Base-by-base conservation (phyloP, 345 rosid species). In the Aegle marmelos region DNA sequence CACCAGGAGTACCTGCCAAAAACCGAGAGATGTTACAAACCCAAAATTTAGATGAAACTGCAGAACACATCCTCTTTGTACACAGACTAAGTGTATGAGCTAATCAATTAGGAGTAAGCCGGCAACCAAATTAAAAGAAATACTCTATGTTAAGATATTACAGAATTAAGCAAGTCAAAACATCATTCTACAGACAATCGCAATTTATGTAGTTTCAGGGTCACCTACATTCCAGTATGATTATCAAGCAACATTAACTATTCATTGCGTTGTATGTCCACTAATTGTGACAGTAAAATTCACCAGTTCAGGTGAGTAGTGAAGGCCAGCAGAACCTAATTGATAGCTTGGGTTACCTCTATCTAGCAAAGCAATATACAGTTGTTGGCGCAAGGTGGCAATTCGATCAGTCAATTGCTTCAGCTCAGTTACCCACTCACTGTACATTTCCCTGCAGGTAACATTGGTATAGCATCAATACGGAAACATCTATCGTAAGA, bases 1-100 rank as follows among this genome's bases (percentile, higher is more conserved):
- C 87, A 48, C 91, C 91, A 10, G 89, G 91, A 19, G 87, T 88
- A 59, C 87, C 91, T 88, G 85, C 33, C 71, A 63, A 70, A 70
- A 70, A 70, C 9, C 10, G n/a, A 57, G 54, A 68, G 33, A 24
- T 7, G 11, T 58, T 24, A 24, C 33, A 22, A 9, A 66, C 0
- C 62, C 16, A 54, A 33, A 17, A 28, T 22, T 72, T 41, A 61
- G 69, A 74, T 62, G 50, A 74, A 54, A 27, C 9, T 37, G 27
- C 9, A 28, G 59, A 61, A 19, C 36, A 0, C 9, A 73, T 73
- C 4, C 41, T 54, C 63, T 4, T 22, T 36, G 19, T n/a, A 7
- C 34, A 14, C 24, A 34, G 13, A 22, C 24, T 4, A 11, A 59
- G 34, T 36, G 66, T 16, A 72, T 58, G 30, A 56, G 41, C 57